phyloP scores from a whole-genome alignment of 2,329 filamentous ascomycete species.

The Cladosporium sphaerospermum region DNA sequence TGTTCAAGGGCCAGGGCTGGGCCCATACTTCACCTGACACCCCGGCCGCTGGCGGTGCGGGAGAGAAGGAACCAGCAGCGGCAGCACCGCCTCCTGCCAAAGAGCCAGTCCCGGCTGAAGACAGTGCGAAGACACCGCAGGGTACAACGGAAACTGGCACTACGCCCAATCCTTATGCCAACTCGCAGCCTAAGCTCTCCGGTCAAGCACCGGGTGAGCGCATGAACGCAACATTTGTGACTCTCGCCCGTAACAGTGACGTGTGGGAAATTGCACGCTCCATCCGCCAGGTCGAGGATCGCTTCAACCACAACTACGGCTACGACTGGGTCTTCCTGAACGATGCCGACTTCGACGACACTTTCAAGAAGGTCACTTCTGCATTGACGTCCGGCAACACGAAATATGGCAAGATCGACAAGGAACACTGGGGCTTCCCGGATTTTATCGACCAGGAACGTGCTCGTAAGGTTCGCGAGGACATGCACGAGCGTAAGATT shows the following conservation, averaged over 20 bases:
- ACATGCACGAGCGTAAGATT: constrained; percentile 91
- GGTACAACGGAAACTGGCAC: constrained; percentile 15
- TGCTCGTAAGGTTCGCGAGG: constrained; percentile 81
- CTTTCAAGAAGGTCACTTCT: constrained; percentile 86
- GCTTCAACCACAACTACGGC: constrained; percentile 93
- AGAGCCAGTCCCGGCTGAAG: neutral
- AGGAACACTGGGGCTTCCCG: constrained; percentile 96
- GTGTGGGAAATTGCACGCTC: constrained; percentile 95
- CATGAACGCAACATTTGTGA: constrained; percentile 97
- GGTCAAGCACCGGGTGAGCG: constrained; percentile 58
- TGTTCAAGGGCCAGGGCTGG: constrained; percentile 29
- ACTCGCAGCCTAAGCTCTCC: constrained; percentile 31
- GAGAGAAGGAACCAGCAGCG: constrained; percentile 5
- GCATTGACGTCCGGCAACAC: constrained; percentile 89
- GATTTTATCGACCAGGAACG: constrained; percentile 93
- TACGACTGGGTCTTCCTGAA: constrained; percentile 99
- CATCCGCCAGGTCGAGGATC: constrained; percentile 93
- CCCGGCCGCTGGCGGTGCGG: neutral
- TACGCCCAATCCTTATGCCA: constrained; percentile 29
- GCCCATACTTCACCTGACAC: neutral
- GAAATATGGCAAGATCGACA: constrained; percentile 80
- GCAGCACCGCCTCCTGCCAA: neutral
- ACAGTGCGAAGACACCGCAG: neutral
- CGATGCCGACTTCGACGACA: constrained; percentile 86
- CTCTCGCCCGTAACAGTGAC: constrained; percentile 85